Evolutionary conservation across 495 filamentous ascomycete species (phyloP), one percentile per base, ranked within the genome.

Genomic region (Trichodelitschia bisporula): DNA sequence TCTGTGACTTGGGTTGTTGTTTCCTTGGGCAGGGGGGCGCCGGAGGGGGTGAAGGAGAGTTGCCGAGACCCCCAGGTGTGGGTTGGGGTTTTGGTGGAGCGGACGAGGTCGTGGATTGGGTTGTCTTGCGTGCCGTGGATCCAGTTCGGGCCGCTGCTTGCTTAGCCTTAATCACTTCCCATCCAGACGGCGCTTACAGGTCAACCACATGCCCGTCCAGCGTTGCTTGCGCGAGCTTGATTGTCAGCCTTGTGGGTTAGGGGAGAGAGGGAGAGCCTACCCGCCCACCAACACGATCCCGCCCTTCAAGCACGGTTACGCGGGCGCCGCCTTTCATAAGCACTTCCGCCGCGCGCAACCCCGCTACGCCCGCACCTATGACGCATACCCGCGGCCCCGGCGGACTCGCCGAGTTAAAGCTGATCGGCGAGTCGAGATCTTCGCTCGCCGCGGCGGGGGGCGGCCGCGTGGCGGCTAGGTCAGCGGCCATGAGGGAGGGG

Each of bases 61-160:
- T 64, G 57, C 4, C 47, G 45, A 6, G 59, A 63, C 18, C 69
- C 66, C 56, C 59, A 68, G 31, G 55, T 57, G 33, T 69, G 59
- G 10, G 65, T 53, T 1, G 48, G 36, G 0, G 77, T 79, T 2
- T 60, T 49, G 0, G 74, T 79, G 41, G 67, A 50, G 37, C 64
- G 59, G 11, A 78, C 80, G 19, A 97, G 59, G 20, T 73, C 62
- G 30, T 75, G 48, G 26, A 97, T 83, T 4, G 86, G 83, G 44
- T 92, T 97, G 29, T 74, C 51, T 1, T 69, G 60, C 0, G 75
- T 73, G 20, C 86, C 86, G 48, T 95, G 84, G 15, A 92, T 89
- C 84, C 84, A 93, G 44, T 93, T 95, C 4, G 84, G 72, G 4
- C 84, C 84, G 14, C 78, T 74, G 40, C n/a, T n/a, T n/a, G n/a